Percentiles rank a stretch among this genome's conserved stretches.
Evolutionary conservation across 257 asterid species (phyloP).

Genomic region (Solanum megistacrolobum): DNA sequence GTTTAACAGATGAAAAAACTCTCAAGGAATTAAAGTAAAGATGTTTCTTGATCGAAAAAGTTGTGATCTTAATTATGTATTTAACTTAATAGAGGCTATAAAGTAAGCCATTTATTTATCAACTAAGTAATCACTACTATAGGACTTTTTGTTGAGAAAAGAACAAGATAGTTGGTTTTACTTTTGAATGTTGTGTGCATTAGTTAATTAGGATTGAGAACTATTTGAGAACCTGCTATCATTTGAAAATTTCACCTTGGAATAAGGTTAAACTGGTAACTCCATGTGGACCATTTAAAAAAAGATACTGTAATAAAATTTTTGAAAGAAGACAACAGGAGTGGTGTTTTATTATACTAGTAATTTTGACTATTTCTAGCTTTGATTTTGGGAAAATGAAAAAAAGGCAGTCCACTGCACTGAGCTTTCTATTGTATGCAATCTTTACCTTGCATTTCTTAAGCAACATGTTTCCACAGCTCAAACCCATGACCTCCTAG

Average conservation of each 20-base stretch:
- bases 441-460: no score
- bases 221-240: not conserved
- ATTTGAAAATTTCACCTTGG: not conserved
- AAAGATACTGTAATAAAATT: not conserved
- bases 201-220: not conserved
- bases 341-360: not conserved
- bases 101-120: not conserved
- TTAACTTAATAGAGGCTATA: not conserved
- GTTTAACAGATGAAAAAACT: conserved; percentile 16
- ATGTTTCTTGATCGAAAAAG: not conserved
- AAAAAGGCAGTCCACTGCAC: not conserved
- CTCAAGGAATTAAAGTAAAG: not conserved
- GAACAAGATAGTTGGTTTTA: not conserved
- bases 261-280: not conserved
- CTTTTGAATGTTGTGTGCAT: not conserved
- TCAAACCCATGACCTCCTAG: not conserved
- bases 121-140: not conserved
- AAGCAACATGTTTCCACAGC: not conserved
- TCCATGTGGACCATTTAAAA: not conserved
- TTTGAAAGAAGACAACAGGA: not conserved
- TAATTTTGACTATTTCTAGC: no score
- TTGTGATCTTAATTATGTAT: not conserved
- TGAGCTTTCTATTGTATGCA: not conserved
- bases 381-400: not conserved
- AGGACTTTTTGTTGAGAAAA: not conserved